Conservation (phyloP, 768 basidiomycete species). For the Podaxis sp. region DNA sequence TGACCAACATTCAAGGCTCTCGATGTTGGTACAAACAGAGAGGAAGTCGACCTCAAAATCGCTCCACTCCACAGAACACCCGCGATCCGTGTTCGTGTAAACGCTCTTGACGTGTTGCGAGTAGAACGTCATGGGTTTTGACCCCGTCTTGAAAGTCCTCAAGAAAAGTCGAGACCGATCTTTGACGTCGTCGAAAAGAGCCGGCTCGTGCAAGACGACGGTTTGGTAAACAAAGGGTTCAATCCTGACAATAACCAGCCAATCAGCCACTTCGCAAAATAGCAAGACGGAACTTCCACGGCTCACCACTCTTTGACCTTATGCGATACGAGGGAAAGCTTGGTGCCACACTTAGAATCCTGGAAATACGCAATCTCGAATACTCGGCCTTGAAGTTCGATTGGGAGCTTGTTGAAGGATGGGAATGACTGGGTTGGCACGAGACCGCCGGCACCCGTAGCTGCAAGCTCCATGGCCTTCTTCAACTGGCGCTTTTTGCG, state of each 20-base stretch:
- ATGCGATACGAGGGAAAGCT: not conserved
- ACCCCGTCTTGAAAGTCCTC: not conserved
- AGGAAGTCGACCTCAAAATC: conserved; percentile 6
- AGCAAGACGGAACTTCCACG: not conserved
- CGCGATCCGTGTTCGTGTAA: not conserved
- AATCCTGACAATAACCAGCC: not conserved
- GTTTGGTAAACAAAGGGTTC: not conserved
- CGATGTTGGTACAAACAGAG: not conserved
- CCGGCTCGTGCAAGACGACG: not conserved
- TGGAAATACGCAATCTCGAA: not conserved
- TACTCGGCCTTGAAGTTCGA: not conserved
- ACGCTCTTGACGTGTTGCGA: not conserved
- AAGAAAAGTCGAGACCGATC: not conserved
- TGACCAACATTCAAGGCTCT: conserved; percentile 9
- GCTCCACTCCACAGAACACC: not conserved
- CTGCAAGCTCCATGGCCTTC: not conserved
- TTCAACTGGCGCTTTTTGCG: not conserved
- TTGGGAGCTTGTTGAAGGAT: not conserved
- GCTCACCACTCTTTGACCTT: not conserved
- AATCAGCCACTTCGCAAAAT: not conserved
- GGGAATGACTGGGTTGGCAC: not conserved
- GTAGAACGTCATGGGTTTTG: not conserved
- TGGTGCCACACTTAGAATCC: not conserved
- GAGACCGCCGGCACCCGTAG: not conserved
- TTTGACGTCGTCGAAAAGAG: not conserved